These are phyloP conservation scores for Buddleja alternifolia DNA, from an alignment of 257 asterid genomes.

Conservation along the genomic window DNA sequence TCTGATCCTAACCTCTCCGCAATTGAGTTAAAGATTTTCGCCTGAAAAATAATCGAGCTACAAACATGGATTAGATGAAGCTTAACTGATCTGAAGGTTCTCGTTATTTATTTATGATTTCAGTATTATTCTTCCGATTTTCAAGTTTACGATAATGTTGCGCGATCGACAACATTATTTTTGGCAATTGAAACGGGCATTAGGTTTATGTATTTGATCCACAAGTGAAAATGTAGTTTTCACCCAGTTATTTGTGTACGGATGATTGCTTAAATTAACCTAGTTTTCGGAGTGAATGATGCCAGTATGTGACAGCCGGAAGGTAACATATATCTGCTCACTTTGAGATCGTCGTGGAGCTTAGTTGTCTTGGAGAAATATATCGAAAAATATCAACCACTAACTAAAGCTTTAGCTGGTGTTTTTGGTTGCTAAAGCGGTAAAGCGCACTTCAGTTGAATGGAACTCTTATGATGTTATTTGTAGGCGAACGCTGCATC, in stretches of 20 bases:
- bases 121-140: background rate
- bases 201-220: background rate
- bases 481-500: conserved; percentile 63
- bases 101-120: background rate
- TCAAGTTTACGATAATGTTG: background rate
- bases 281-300: background rate
- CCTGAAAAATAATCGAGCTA: background rate
- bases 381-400: background rate
- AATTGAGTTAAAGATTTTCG: background rate
- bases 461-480: background rate
- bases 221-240: background rate
- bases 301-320: background rate
- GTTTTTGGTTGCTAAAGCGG: background rate
- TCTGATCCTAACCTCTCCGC: background rate
- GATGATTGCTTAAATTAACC: background rate
- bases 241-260: background rate
- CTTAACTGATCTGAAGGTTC: background rate
- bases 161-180: background rate
- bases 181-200: background rate
- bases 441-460: background rate
- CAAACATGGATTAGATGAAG: background rate
- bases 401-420: background rate
- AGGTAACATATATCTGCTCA: background rate
- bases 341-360: background rate
- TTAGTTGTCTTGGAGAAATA: conserved; percentile 8